These are phyloP conservation scores for Zygoascus sp. DNA, from an alignment of 1,139 yeast genomes.

Conservation along the genomic window DNA sequence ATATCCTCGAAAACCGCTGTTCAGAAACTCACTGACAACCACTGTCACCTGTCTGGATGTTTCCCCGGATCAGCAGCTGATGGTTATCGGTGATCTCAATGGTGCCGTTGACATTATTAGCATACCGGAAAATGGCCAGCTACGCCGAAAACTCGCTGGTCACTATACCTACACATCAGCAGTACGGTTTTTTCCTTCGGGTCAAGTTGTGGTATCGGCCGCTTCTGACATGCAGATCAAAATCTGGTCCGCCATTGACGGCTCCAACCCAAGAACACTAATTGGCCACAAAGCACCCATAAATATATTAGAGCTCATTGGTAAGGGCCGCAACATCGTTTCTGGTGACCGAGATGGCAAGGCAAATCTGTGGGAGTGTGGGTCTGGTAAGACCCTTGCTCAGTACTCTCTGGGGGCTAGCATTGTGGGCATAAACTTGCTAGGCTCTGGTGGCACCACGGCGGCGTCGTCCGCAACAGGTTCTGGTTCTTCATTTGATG, in stretches of 20 bases:
- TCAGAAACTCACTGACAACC: slow-evolving; percentile 1
- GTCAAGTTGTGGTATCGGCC: slow-evolving; percentile 50
- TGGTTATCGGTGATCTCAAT: slow-evolving; percentile 42
- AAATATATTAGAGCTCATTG: slow-evolving; percentile 46
- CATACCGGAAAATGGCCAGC: slow-evolving; percentile 16
- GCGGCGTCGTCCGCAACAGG: background rate
- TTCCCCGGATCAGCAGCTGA: slow-evolving; percentile 31
- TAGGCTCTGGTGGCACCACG: background rate
- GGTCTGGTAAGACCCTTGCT: slow-evolving; percentile 45
- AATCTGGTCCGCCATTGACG: slow-evolving; percentile 51
- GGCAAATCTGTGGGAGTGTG: slow-evolving; percentile 64
- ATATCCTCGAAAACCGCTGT: background rate
- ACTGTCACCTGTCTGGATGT: slow-evolving; percentile 35
- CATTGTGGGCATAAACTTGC: slow-evolving; percentile 10
- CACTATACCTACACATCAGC: slow-evolving; percentile 47
- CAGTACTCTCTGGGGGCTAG: slow-evolving; percentile 31
- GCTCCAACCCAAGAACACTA: slow-evolving; percentile 48
- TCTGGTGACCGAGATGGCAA: slow-evolving; percentile 45
- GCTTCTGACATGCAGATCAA: slow-evolving; percentile 55
- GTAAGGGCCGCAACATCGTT: slow-evolving; percentile 60
- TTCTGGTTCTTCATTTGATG: background rate
- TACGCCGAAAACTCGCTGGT: slow-evolving; percentile 27
- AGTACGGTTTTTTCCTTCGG: slow-evolving; percentile 53
- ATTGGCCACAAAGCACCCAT: slow-evolving; percentile 45
- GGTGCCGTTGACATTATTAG: slow-evolving; percentile 38